These are phyloP conservation scores for Yamadazyma sp. DNA, from an alignment of 805 yeast genomes.

Conservation along the genomic window DNA sequence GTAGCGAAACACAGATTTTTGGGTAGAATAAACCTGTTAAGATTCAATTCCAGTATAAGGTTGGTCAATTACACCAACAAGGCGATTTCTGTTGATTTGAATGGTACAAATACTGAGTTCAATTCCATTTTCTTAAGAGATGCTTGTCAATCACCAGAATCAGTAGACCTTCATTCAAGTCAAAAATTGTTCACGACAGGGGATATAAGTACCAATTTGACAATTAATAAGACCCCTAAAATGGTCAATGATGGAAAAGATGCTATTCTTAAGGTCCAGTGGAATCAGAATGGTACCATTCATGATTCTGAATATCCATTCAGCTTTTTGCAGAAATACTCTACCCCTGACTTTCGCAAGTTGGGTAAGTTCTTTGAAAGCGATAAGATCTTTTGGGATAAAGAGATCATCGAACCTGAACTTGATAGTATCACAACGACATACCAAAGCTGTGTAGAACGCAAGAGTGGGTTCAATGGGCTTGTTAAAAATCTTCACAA, in stretches of 20 bases:
- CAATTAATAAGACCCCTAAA: slow-evolving; percentile 34
- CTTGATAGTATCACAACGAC: slow-evolving; percentile 19
- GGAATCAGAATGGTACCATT: slow-evolving; percentile 27
- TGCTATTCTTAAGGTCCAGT: slow-evolving; percentile 36
- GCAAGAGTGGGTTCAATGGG: slow-evolving; percentile 28
- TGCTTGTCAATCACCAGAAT: slow-evolving; percentile 46
- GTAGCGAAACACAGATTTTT: too few relatives aligned
- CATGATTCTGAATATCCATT: slow-evolving; percentile 38
- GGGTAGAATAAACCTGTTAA: too few relatives aligned
- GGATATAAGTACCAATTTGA: slow-evolving; percentile 31
- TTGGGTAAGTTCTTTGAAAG: slow-evolving; percentile 34
- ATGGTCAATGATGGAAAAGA: slow-evolving; percentile 23
- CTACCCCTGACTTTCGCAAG: slow-evolving; percentile 29
- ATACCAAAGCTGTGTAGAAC: slow-evolving; percentile 40
- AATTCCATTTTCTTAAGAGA: slow-evolving; percentile 61
- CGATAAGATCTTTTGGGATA: slow-evolving; percentile 39
- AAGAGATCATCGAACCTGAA: slow-evolving; percentile 20
- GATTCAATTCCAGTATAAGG: neutral
- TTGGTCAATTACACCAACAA: slow-evolving; percentile 18
- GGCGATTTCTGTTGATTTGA: slow-evolving; percentile 21
- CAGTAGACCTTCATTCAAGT: slow-evolving; percentile 53
- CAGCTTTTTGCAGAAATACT: slow-evolving; percentile 45
- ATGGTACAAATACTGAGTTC: slow-evolving; percentile 14
- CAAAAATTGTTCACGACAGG: slow-evolving; percentile 70
- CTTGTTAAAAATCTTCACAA: slow-evolving; percentile 47